Conservation (phyloP, 2,329 filamentous ascomycete species). For the Tolypocladium pustulatum region DNA sequence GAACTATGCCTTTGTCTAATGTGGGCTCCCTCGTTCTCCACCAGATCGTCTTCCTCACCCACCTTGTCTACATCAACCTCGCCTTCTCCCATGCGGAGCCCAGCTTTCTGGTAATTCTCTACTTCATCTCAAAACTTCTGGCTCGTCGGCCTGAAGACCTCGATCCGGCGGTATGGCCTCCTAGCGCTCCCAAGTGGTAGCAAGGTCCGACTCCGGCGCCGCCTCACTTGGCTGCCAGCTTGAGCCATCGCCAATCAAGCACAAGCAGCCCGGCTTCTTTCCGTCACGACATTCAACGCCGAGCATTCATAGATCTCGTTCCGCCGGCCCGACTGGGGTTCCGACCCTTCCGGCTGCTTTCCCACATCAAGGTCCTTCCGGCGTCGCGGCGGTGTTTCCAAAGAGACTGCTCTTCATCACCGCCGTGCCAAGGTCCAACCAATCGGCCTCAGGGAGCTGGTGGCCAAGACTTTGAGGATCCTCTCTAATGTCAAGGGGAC, state of each 20-base stretch:
- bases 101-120: constrained; percentile 33
- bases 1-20: constrained; percentile 39
- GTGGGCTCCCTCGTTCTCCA: constrained; percentile 40
- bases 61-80: constrained; percentile 41
- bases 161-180: constrained; percentile 26
- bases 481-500: constrained; percentile 22
- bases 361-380: too few relatives aligned
- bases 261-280: constrained; percentile 18
- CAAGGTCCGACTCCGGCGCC: constrained; percentile 4
- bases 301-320: not conserved
- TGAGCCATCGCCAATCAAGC: constrained; percentile 27
- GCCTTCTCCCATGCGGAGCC: constrained; percentile 39
- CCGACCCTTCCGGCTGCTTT: not conserved
- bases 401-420: not conserved
- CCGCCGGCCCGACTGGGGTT: not conserved
- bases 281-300: constrained; percentile 7
- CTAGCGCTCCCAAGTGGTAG: constrained; percentile 17
- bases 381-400: not conserved
- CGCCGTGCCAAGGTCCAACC: not conserved
- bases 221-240: constrained; percentile 15
- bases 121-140: constrained; percentile 37
- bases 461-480: constrained; percentile 18
- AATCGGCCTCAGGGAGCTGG: constrained; percentile 20
- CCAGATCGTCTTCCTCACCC: constrained; percentile 42
- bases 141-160: constrained; percentile 36